These are phyloP conservation scores for Macroventuria anomochaeta DNA, from an alignment of 2,329 filamentous ascomycete genomes.

Conservation along the genomic window DNA sequence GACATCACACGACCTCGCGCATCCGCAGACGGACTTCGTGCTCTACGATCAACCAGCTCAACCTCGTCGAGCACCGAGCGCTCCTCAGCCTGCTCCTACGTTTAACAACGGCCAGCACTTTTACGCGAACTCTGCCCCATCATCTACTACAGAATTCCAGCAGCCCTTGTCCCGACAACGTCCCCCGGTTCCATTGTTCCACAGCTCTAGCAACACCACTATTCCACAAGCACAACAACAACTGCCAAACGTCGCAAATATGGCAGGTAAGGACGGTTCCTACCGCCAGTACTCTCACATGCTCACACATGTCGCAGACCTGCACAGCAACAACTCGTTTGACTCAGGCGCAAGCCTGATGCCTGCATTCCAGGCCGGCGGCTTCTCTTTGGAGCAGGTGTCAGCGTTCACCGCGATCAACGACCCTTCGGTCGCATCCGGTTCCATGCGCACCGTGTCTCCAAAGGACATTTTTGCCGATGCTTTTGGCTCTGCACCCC, in stretches of 20 bases:
- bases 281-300: conserved; percentile 20
- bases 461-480: conserved; percentile 81
- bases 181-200: conserved; percentile 76
- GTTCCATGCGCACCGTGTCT: conserved; percentile 70
- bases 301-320: conserved; percentile 45
- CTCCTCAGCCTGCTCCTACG: conserved; percentile 62
- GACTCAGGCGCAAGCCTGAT: conserved; percentile 58
- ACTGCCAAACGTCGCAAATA: conserved; percentile 40
- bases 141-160: conserved; percentile 65
- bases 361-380: conserved; percentile 49
- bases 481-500: conserved; percentile 75
- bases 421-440: conserved; percentile 47
- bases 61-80: conserved; percentile 59
- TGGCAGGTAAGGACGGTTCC: conserved; percentile 47
- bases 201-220: conserved; percentile 63
- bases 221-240: conserved; percentile 46
- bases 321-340: conserved; percentile 50
- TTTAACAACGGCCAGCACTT: conserved; percentile 67
- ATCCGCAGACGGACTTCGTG: conserved; percentile 75
- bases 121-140: conserved; percentile 71
- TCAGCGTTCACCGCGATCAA: conserved; percentile 56
- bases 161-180: conserved; percentile 61
- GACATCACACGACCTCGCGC: conserved; percentile 52
- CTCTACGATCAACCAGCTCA: conserved; percentile 67
- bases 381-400: conserved; percentile 38